Evolutionary conservation across 306 rosid genomes (phyloP), one percentile per base, ranked within the genome.

Genomic region (Vigna unguiculata): DNA sequence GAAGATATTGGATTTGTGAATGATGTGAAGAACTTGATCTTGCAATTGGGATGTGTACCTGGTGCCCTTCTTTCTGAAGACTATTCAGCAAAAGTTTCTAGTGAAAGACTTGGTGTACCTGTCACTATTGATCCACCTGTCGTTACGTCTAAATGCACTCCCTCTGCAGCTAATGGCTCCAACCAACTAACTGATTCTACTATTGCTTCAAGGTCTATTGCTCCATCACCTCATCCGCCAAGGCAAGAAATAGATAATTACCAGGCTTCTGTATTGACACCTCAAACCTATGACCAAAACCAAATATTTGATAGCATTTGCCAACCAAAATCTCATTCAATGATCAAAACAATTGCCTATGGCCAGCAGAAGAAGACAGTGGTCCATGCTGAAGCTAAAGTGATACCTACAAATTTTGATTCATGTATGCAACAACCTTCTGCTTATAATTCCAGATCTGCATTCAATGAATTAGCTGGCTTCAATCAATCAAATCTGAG

Each of bases 21-120:
- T 78, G 89, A 92, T 4, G 92, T 90, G 53, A 92, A 77, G 89
- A 86, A 80, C 71, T 79, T 88, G 82, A 89, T 92, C 87, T 83
- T 87, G 74, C 91, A 86, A 84, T 78, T 95, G 81, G 99, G 92
- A 70, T 58, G 83, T 75, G 82, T 89, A 49, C 91, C 92, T 22
- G 97, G 91, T 69, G 91, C 91, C 68, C 97, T 95, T 77, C 75
- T 89, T 58, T 87, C 93, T 71, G 96, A 92, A 66, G 89, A 83
- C 69, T 90, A 79, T 81, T 82, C 81, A 17, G 21, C 82, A 41
- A 88, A 87, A 84, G 84, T 68, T 69, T 48, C 85, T 21, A 69
- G 47, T 46, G 84, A 76, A 61, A 87, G 76, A 16, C 48, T 76
- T 28, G 70, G 78, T 49, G 82, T 73, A 52, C 83, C 91, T 30